Evolutionary conservation across 345 rosid genomes (phyloP).

Genomic region (Cardamine occulta): DNA sequence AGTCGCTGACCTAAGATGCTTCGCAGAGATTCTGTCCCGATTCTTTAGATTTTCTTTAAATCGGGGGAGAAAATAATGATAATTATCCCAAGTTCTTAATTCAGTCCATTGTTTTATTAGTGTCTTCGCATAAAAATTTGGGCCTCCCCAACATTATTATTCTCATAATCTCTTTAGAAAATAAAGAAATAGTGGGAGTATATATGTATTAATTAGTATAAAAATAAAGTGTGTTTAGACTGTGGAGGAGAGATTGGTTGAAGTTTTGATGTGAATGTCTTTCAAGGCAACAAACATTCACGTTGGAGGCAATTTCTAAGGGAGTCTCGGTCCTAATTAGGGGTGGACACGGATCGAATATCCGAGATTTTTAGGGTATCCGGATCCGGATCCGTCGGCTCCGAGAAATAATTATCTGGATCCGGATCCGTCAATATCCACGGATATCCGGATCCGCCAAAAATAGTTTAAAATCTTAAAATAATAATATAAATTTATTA

Average conservation of each 20-base stretch:
- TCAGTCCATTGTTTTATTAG: constrained; percentile 28
- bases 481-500: too few relatives aligned
- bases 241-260: constrained; percentile 45
- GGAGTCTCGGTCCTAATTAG: constrained; percentile 51
- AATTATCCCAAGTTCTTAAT: constrained; percentile 19
- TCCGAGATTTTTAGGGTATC: too few relatives aligned
- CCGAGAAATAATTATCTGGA: too few relatives aligned
- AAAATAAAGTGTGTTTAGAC: constrained; percentile 31
- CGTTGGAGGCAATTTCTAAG: constrained; percentile 55
- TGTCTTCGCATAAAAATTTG: constrained; percentile 38
- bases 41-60: not conserved
- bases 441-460: too few relatives aligned
- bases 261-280: constrained; percentile 65
- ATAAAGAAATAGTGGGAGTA: not conserved
- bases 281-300: constrained; percentile 73
- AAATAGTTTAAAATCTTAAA: too few relatives aligned
- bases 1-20: constrained; percentile 50
- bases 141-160: constrained; percentile 37
- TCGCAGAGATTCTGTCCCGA: constrained; percentile 44
- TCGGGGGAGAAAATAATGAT: constrained; percentile 8
- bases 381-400: too few relatives aligned
- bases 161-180: constrained; percentile 35
- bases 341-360: too few relatives aligned
- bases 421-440: too few relatives aligned
- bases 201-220: constrained; percentile 12